These are phyloP conservation scores for Dysphania ambrosioides DNA, from an alignment of 148 eudicot species.

Conservation along the genomic window DNA sequence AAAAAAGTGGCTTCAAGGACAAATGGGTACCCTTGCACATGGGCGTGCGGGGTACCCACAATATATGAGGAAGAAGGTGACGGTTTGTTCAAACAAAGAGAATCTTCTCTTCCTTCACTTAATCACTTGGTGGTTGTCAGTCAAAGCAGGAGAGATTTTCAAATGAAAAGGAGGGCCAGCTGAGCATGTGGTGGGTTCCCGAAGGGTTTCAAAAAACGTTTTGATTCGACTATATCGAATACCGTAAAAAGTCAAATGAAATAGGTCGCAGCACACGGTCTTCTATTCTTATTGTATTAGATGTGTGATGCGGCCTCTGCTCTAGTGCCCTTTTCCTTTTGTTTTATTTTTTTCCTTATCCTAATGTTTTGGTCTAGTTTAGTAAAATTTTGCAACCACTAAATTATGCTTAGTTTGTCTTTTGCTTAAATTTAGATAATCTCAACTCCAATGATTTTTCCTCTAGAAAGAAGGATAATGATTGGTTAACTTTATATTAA, in stretches of 20 bases:
- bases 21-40: slow-evolving; percentile 44
- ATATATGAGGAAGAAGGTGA: slow-evolving; percentile 12
- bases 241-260: too few species aligned
- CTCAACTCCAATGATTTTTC: not conserved
- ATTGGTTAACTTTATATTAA: not conserved
- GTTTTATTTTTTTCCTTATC: not conserved
- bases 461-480: not conserved
- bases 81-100: slow-evolving; percentile 10
- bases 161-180: not conserved
- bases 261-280: too few species aligned
- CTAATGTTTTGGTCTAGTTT: not conserved
- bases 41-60: slow-evolving; percentile 27
- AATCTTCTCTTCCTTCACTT: slow-evolving; percentile 26
- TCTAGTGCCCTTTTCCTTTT: not conserved
- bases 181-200: slow-evolving; percentile 39
- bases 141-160: slow-evolving; percentile 4
- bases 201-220: too few species aligned
- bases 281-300: slow-evolving; percentile 4
- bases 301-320: slow-evolving; percentile 28
- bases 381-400: not conserved
- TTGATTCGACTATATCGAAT: too few species aligned
- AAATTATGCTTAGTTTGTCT: not conserved
- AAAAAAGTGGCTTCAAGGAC: too few species aligned
- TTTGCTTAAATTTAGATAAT: not conserved
- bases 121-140: slow-evolving; percentile 22